Percentiles rank a stretch among this genome's conserved stretches.
Evolutionary conservation across 2,329 filamentous ascomycete genomes (phyloP).

Genomic region (Pyricularia grisea): DNA sequence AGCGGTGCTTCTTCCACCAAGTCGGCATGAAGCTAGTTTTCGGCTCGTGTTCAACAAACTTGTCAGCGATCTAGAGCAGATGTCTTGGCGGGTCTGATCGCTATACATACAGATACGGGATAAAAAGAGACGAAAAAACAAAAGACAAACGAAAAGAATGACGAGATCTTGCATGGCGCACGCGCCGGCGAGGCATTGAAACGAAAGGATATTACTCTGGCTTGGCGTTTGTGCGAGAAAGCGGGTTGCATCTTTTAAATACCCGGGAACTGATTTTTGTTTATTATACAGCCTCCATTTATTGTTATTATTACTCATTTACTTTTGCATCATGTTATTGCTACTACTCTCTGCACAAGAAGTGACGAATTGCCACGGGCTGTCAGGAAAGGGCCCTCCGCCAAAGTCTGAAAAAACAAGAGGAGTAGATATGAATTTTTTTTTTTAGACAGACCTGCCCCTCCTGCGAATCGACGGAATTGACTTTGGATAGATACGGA

Average conservation of each 20-base stretch:
- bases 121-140: background rate
- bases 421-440: background rate
- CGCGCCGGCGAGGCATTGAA: background rate
- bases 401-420: background rate
- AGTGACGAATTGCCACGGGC: background rate
- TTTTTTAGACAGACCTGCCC: background rate
- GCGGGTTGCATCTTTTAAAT: background rate
- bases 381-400: background rate
- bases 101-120: background rate
- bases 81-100: background rate
- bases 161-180: background rate
- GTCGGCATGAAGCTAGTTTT: background rate
- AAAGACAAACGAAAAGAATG: background rate
- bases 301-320: background rate
- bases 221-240: background rate
- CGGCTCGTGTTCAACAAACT: background rate
- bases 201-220: background rate
- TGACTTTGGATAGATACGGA: background rate
- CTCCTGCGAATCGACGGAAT: background rate
- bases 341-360: background rate
- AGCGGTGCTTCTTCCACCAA: constrained; percentile 1
- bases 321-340: background rate
- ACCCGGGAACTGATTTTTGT: background rate
- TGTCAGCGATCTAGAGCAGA: background rate
- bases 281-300: background rate